Evolutionary conservation across 1,284 basidiomycete genomes (phyloP), one percentile per base, ranked within the genome.

Genomic region (Acaromyces ingoldii): DNA sequence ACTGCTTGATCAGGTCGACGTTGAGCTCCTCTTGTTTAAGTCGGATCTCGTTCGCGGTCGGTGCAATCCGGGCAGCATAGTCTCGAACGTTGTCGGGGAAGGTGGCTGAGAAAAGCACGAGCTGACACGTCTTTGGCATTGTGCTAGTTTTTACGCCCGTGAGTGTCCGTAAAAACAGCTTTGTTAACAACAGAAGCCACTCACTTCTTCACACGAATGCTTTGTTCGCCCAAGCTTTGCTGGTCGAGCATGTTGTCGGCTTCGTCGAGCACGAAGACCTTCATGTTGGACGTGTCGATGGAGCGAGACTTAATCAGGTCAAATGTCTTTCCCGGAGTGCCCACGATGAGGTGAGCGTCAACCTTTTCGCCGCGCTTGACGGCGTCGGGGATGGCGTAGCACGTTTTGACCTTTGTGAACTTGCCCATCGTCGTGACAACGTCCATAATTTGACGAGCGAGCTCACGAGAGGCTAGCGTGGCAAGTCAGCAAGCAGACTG

Each of bases 191-290:
- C 24, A 41, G 13, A 31, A 31, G 24, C 10, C 21, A 57, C 53
- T 56, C 33, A 55, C 53, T 71, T 95, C 79, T 96, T 97, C 55
- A 97, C 91, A 46, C 87, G 83, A 56, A 93, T 79, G 1, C 90
- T 93, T 78, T 98, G 93, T 67, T 98, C 95, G n/a, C 91, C 91
- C 48, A 98, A 78, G 21, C 92, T 91, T 76, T 93, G 90, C 72
- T 91, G 85, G 74, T 93, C 91, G 62, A 99, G 81, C 91, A 98
- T 96, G 51, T 96, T 95, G 78, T 99, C 95, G 28, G 95, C 95
- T 78, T 99, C 95, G 74, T 99, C 95, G 19, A 98, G 81, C 9
- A 98, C 93, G 58, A 98, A 91, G 9, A 96, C 89, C 73, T 89
- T 90, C 74, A 99, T 83, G 33, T 85, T 80, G 48, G 81, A 83